Base-by-base conservation (phyloP, 129 eudicot genomes). In the Lonicera japonica region DNA sequence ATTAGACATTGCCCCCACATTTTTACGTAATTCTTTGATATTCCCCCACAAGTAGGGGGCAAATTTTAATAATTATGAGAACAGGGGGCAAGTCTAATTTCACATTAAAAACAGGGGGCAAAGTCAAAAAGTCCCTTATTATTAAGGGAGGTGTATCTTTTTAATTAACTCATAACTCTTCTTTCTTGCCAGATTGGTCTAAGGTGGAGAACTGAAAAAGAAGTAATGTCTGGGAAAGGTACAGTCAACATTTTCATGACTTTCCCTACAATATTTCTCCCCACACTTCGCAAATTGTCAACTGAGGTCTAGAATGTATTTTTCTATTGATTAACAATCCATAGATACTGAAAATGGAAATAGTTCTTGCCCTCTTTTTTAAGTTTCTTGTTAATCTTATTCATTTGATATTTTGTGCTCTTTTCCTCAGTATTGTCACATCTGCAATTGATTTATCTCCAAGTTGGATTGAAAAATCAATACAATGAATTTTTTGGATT, bases 181-280 rank as follows among this genome's bases (percentile, higher is more conserved):
- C 23, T 46, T 41, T 3, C 58, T 57, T 71, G 20, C 41, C 66
- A 91, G 98, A 83, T 92, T 85, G 98, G 98, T 66, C 73, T 92
- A 65, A 80, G 98, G 71, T 92, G 98, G 98, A 92, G 98, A 80
- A 87, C 95, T 2, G 98, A 87, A 66, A 92, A 85, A 66, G 98
- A 92, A 92, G 98, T 92, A 18, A 83, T 69, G 21, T 80, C 98
- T 69, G 98, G 96, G 65, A 92, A 92, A 92, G 97, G 97, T 91
- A 82, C 56, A 46, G 67, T 23, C 65, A 39, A 63, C 51, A 53
- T 63, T 21, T 50, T 11, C 15, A 5, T 50, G 21, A 17, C 21
- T 50, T 50, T 7, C 13, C 58, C n/a, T 24, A 20, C 13, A 23
- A 14, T 53, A 47, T 19, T 62, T 72, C 17, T 14, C 56, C 18